These are phyloP conservation scores for Ophidiomyces ophidiicola DNA, from an alignment of 2,329 filamentous ascomycete genomes.

Conservation along the genomic window DNA sequence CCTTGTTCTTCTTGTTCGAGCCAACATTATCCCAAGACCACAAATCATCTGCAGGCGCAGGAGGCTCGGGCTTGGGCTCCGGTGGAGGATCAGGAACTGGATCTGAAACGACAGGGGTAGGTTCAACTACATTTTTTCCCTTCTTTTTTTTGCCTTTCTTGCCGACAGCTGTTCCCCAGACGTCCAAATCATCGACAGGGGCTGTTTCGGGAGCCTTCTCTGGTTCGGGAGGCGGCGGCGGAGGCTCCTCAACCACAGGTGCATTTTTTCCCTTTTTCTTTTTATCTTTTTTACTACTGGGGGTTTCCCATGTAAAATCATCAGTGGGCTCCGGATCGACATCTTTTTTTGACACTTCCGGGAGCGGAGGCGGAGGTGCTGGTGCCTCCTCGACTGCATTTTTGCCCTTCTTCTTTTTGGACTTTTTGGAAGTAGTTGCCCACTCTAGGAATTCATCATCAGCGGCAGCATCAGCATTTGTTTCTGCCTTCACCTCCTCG, in stretches of 20 bases:
- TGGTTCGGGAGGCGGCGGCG: slow-evolving; percentile 10
- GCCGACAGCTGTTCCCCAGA: slow-evolving; percentile 9
- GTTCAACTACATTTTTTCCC: slow-evolving; percentile 19
- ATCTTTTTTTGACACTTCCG: slow-evolving; percentile 16
- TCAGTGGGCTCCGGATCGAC: slow-evolving; percentile 21
- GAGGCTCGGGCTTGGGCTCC: slow-evolving; percentile 17
- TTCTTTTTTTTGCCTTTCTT: slow-evolving; percentile 19
- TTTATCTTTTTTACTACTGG: slow-evolving; percentile 20
- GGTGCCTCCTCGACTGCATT: slow-evolving; percentile 14
- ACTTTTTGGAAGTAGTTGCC: slow-evolving; percentile 24
- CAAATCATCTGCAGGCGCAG: no score
- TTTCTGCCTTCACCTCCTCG: background rate
- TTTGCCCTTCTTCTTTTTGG: slow-evolving; percentile 31
- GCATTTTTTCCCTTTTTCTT: slow-evolving; percentile 25
- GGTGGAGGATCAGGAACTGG: slow-evolving; percentile 13
- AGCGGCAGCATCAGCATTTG: background rate
- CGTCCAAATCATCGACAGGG: slow-evolving; percentile 28
- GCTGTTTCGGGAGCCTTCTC: slow-evolving; percentile 22
- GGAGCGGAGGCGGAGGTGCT: slow-evolving; percentile 16
- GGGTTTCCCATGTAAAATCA: slow-evolving; percentile 22
- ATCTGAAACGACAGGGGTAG: slow-evolving; percentile 14
- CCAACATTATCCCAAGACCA: no score
- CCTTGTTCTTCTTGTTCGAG: slow-evolving; percentile 24
- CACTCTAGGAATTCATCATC: slow-evolving; percentile 14
- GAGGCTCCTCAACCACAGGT: slow-evolving; percentile 14